phyloP scores from a whole-genome alignment of 1,284 basidiomycete species.

The Tilletia indica region DNA sequence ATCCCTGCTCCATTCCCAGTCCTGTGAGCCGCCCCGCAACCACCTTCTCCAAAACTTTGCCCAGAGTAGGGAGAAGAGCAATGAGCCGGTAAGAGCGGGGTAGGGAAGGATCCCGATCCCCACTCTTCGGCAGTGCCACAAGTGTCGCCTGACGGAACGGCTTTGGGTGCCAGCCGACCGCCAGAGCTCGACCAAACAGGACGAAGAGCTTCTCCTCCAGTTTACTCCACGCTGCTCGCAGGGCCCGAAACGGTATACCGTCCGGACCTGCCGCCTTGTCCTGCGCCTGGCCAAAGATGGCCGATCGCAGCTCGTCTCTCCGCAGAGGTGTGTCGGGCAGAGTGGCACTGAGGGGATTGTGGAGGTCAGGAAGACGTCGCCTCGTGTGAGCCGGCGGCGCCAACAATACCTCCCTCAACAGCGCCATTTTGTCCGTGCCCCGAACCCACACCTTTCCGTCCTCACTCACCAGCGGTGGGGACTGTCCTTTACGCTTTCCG shows the following conservation, averaged over 20 bases:
- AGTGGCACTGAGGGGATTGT: background rate
- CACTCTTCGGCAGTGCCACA: background rate
- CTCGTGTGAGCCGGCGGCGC: too few relatives aligned
- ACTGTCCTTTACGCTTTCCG: background rate
- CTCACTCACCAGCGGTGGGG: background rate
- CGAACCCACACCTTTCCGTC: background rate
- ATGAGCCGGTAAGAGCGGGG: background rate
- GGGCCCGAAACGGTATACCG: background rate
- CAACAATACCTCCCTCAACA: background rate
- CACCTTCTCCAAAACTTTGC: slow-evolving; percentile 10
- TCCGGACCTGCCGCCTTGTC: slow-evolving; percentile 13
- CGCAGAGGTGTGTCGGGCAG: background rate
- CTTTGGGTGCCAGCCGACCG: background rate
- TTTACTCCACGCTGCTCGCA: background rate
- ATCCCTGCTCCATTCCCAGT: background rate
- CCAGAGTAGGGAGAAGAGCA: background rate
- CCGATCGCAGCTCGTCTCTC: background rate
- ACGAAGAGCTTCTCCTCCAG: background rate
- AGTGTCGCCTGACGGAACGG: background rate
- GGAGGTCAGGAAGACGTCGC: background rate
- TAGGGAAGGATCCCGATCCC: slow-evolving; percentile 6
- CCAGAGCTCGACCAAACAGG: background rate
- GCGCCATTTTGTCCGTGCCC: background rate
- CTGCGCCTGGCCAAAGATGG: background rate
- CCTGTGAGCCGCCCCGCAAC: background rate